These are phyloP conservation scores for Suillus clintonianus DNA, from an alignment of 768 basidiomycete species.

Conservation along the genomic window DNA sequence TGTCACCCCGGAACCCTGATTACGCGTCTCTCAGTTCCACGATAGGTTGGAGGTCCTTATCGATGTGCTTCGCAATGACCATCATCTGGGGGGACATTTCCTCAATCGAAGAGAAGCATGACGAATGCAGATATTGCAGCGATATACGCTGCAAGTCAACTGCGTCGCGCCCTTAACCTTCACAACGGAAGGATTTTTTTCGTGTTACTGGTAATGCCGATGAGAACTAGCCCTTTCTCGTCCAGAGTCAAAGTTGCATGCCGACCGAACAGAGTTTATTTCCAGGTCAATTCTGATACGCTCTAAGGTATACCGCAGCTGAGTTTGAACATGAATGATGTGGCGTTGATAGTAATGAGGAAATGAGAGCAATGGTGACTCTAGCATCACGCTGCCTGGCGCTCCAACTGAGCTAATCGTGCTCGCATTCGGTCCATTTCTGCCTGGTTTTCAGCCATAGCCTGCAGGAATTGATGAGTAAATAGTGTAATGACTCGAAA, in stretches of 20 bases:
- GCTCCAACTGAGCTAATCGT: not conserved
- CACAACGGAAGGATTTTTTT: not conserved
- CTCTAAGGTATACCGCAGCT: not conserved
- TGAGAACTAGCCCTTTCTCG: not conserved
- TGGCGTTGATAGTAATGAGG: not conserved
- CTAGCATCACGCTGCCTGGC: no score
- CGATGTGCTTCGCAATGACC: no score
- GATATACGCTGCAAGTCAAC: not conserved
- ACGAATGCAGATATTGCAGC: no score
- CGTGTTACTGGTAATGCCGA: not conserved
- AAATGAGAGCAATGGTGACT: not conserved
- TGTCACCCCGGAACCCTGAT: no score
- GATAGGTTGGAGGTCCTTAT: no score
- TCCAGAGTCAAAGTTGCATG: no score
- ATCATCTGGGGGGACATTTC: no score
- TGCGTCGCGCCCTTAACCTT: not conserved
- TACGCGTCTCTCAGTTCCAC: no score
- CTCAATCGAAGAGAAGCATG: no score
- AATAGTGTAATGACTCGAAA: not conserved
- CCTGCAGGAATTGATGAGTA: not conserved
- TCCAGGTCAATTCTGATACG: no score
- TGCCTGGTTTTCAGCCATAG: not conserved
- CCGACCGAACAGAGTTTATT: not conserved
- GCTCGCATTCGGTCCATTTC: not conserved
- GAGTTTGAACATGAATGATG: not conserved